These are phyloP conservation scores for Apiospora saccharicola DNA, from an alignment of 2,329 filamentous ascomycete species.

Conservation along the genomic window DNA sequence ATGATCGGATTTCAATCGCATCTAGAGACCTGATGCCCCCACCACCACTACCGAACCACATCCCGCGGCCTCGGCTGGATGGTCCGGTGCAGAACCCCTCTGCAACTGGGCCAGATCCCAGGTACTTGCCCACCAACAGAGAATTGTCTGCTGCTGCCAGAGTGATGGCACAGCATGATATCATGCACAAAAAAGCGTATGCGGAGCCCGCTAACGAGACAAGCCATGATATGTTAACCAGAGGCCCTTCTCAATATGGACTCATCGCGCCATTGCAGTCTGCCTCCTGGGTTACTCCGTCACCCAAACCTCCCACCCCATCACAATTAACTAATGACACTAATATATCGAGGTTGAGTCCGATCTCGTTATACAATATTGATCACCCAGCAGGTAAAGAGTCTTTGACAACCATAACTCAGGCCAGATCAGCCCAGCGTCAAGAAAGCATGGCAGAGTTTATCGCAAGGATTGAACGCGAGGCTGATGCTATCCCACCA, in stretches of 20 bases:
- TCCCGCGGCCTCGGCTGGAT: background rate
- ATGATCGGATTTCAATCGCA: conserved; percentile 32
- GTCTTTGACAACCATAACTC: background rate
- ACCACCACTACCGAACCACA: conserved; percentile 36
- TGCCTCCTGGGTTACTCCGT: conserved; percentile 39
- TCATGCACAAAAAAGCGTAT: background rate
- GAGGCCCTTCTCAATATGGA: background rate
- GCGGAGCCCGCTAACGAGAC: background rate
- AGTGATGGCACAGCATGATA: background rate
- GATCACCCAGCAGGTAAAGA: background rate
- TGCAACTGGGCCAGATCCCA: background rate
- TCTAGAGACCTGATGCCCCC: conserved; percentile 43
- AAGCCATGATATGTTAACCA: background rate
- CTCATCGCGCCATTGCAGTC: conserved; percentile 30
- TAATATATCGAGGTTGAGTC: conserved; percentile 30
- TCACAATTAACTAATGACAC: conserved; percentile 27
- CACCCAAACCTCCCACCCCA: conserved; percentile 30
- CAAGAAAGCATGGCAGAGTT: conserved; percentile 43
- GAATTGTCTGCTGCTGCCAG: conserved; percentile 1
- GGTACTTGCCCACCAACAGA: background rate
- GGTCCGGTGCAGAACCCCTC: background rate
- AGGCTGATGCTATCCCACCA: conserved; percentile 29
- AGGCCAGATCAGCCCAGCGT: background rate
- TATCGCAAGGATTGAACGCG: conserved; percentile 45
- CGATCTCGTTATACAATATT: conserved; percentile 33